Conservation (phyloP, 1,139 yeast species). For the Lodderomyces orthopsilosis region DNA sequence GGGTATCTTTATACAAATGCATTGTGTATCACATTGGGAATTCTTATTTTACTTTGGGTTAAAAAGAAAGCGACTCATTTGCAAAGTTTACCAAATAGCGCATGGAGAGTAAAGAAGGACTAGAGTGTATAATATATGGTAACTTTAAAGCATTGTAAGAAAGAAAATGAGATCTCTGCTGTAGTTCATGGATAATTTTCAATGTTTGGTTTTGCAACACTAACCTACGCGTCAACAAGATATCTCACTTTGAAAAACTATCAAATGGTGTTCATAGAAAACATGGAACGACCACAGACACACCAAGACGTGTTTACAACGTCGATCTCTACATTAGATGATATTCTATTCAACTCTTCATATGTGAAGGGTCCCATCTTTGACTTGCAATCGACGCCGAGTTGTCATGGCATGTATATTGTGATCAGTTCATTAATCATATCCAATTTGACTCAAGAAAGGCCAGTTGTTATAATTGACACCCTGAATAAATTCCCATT, state of each 20-base stretch:
- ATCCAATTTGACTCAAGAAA: conserved; percentile 25
- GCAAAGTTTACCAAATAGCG: conserved; percentile 60
- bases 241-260: conserved; percentile 3
- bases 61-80: conserved; percentile 54
- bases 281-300: conserved; percentile 12
- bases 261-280: too few relatives aligned
- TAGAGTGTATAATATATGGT: neutral
- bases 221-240: too few relatives aligned
- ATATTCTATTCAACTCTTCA: conserved; percentile 15
- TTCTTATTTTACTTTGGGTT: conserved; percentile 68
- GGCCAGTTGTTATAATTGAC: conserved; percentile 25
- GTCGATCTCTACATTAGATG: conserved; percentile 28
- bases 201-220: neutral
- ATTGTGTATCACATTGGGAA: conserved; percentile 67
- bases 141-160: too few relatives aligned
- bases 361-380: conserved; percentile 21
- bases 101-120: conserved; percentile 58
- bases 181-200: neutral
- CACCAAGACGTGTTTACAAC: conserved; percentile 19
- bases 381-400: conserved; percentile 41
- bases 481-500: conserved; percentile 33
- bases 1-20: conserved; percentile 82
- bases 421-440: conserved; percentile 24
- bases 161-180: too few relatives aligned
- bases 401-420: conserved; percentile 23